These are phyloP conservation scores for Trichomonascaceae sp. DNA, from an alignment of 1,139 yeast species.

Conservation along the genomic window DNA sequence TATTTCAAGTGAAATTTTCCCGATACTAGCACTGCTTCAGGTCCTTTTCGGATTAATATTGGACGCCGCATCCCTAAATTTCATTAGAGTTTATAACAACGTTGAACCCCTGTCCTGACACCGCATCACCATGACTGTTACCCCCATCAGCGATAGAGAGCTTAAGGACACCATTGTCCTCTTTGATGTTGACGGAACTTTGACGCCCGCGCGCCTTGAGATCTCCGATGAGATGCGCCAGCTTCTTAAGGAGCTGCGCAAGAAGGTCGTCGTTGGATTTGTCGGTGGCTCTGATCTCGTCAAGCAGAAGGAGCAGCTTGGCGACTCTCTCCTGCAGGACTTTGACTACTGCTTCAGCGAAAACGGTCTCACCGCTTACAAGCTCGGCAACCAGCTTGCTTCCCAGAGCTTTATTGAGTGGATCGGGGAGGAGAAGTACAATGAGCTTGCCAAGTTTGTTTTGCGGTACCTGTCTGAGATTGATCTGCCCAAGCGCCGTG, in stretches of 20 bases:
- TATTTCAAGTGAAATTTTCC: no score
- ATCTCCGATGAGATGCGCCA: constrained; percentile 71
- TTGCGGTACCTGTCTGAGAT: constrained; percentile 71
- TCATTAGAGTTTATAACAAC: no score
- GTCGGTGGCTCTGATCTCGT: constrained; percentile 96
- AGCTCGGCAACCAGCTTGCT: constrained; percentile 73
- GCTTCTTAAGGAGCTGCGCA: constrained; percentile 59
- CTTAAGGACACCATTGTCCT: constrained; percentile 40
- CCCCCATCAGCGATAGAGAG: constrained; percentile 25
- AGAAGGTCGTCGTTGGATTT: constrained; percentile 88
- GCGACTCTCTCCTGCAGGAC: constrained; percentile 51
- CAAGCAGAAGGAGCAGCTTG: constrained; percentile 94
- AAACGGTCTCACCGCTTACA: constrained; percentile 96
- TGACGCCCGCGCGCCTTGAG: constrained; percentile 88
- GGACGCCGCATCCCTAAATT: no score
- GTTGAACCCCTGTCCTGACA: no score
- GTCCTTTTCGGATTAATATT: no score
- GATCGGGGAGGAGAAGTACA: constrained; percentile 94
- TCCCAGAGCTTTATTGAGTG: constrained; percentile 88
- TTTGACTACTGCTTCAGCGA: constrained; percentile 96
- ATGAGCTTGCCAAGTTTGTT: constrained; percentile 72
- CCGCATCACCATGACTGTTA: constrained; percentile 6
- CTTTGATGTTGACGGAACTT: constrained; percentile 96
- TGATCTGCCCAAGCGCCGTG: constrained; percentile 75
- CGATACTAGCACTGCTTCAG: no score